Evolutionary conservation across 805 yeast species (phyloP), one percentile per base, ranked within the genome.

Genomic region (Myxozyma vanderwaltii): DNA sequence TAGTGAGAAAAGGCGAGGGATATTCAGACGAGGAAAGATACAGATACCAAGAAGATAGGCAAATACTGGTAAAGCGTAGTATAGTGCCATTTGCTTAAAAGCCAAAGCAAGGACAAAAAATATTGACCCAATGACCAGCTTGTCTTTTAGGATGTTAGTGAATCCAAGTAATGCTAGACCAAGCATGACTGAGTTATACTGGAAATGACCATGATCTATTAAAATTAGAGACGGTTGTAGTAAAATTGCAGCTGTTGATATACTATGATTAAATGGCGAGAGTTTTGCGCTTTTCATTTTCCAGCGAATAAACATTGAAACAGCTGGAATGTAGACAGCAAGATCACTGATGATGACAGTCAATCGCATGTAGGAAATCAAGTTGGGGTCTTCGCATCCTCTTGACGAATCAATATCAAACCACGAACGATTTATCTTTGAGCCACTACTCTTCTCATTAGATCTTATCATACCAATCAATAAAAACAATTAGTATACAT

Each of bases 151-250:
- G 38, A 92, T 76, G 61, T 84, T 85, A 54, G 81, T 82, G 44
- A 94, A 75, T 0, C 96, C 80, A 54, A 84, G 75, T 27, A 90
- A 77, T 4, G 92, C 80, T 17, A 92, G 76, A 0, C 99, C 99
- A 36, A 94, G 80, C 98, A 94, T 92, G 26, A 94, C 95, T 0
- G 91, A 82, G 69, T 94, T 95, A 74, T 84, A 92, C 75, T 95
- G 99, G 75, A 94, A 94, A 74, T 94, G 99, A 5, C 99, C 99
- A 73, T 94, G 97, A 71, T 94, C 99, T 48, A 94, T 85, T 58
- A 94, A 78, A 45, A 88, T 80, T 60, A 92, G 77, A 1, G 88
- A 79, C 0, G 99, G 97, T 72, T 89, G 96, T 70, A 86, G 83
- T 35, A 94, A 71, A n/a, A 94, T 84, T 17, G 91, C 84, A 1